phyloP scores from a whole-genome alignment of 2,329 filamentous ascomycete species.

The Pseudopyricularia javanii region DNA sequence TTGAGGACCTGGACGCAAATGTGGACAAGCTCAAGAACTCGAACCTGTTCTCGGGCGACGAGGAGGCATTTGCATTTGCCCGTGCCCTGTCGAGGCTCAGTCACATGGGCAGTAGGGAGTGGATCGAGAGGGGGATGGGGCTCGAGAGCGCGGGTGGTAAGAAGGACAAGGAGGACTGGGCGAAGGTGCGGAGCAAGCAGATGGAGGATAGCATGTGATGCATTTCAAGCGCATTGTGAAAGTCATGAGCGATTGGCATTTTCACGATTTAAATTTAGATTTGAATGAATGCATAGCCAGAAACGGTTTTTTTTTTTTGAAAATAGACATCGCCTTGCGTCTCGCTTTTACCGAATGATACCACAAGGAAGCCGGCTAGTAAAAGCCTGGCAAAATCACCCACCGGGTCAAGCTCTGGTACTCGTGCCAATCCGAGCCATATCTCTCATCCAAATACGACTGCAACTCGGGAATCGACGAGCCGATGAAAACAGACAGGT shows the following conservation, averaged over 20 bases:
- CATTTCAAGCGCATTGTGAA: neutral
- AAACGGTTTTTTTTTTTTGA: too few species aligned
- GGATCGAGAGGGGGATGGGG: slow-evolving; percentile 75
- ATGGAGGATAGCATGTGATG: slow-evolving; percentile 54
- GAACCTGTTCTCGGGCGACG: slow-evolving; percentile 82
- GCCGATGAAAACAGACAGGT: slow-evolving; percentile 17
- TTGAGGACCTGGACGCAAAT: slow-evolving; percentile 80
- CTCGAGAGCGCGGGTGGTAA: slow-evolving; percentile 53
- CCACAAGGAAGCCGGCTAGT: slow-evolving; percentile 13
- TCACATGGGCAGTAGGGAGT: slow-evolving; percentile 91
- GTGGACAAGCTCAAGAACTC: slow-evolving; percentile 76
- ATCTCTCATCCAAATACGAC: slow-evolving; percentile 22
- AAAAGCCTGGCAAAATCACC: slow-evolving; percentile 22
- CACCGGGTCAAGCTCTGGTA: slow-evolving; percentile 25
- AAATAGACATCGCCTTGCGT: too few species aligned
- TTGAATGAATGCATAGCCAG: neutral
- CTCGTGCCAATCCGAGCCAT: slow-evolving; percentile 23
- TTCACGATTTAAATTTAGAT: neutral
- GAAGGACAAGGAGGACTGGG: slow-evolving; percentile 52
- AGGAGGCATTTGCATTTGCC: slow-evolving; percentile 94
- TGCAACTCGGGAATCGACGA: slow-evolving; percentile 20
- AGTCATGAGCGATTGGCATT: neutral
- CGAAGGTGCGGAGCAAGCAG: slow-evolving; percentile 52
- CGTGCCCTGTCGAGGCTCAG: slow-evolving; percentile 70
- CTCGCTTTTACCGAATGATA: too few species aligned